Evolutionary conservation across 2,329 filamentous ascomycete species (phyloP), one percentile per base, ranked within the genome.

Genomic region (Phialemoniopsis sp.): DNA sequence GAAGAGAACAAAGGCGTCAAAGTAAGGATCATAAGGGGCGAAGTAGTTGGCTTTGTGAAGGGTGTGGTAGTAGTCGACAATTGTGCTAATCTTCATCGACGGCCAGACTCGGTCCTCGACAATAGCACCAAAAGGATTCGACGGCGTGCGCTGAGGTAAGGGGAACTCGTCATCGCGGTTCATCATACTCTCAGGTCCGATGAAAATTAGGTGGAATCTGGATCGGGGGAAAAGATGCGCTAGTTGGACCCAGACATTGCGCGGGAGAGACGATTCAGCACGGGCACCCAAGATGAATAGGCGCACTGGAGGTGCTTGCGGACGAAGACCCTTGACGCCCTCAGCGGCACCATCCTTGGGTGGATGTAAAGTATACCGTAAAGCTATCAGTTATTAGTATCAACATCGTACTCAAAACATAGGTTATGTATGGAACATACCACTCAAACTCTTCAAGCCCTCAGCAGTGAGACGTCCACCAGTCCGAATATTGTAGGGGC

Each of bases 31-130:
- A 58, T 94, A 96, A 0, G 94, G 93, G 42, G 87, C 81, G 67
- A 97, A 98, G 58, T 90, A 78, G 35, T 89, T 85, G 0, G 91
- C 87, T 59, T 89, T 81, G 67, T 98, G 91, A 51, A 98, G 79
- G 3, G 88, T 97, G 64, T 98, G 91, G 69, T 94, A 98, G 68
- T 98, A 96, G 53, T 98, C 93, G 37, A 97, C 91, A 55, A 90
- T 95, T 1, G 94, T 98, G 60, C 85, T 93, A 56, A 98, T 95
- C 71, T 98, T 98, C 80, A 97, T 82, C 49, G 85, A 84, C 40
- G 85, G 82, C 57, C 85, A 88, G 8, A 98, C 76, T 38, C 91
- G 82, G 61, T 95, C 91, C 66, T 98, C 94, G 13, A 96, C 80
- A 38, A 98, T 76, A n/a, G 87, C 88, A 32, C 93, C 93, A 52